Evolutionary conservation across 208 protist species (phyloP).

Genomic region (Trypanosoma conorhini): DNA sequence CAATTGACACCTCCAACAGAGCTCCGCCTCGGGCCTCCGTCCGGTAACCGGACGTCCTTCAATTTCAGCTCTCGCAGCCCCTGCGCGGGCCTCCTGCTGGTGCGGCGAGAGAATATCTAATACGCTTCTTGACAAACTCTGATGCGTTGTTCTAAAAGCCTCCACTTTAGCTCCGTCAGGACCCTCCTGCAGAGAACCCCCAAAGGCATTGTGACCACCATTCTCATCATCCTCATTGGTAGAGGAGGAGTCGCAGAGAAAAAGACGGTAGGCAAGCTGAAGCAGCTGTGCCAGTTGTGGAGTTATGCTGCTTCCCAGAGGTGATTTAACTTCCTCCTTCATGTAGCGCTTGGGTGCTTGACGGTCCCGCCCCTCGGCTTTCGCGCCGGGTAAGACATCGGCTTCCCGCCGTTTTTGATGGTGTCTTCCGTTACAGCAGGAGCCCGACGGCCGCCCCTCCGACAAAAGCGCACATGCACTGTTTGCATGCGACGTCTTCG

Average conservation of each 20-base stretch:
- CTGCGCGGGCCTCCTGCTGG: neutral
- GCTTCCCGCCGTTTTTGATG: neutral
- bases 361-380: neutral
- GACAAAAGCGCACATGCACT: neutral
- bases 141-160: neutral
- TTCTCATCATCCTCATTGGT: neutral
- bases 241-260: neutral
- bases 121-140: slow-evolving; percentile 17
- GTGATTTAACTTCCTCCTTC: neutral
- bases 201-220: neutral
- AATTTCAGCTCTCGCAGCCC: neutral
- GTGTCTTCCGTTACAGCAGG: neutral
- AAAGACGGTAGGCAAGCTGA: slow-evolving; percentile 6
- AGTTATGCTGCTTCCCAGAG: neutral
- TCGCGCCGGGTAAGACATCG: neutral
- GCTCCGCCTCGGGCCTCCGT: neutral
- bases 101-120: slow-evolving; percentile 18
- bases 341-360: neutral
- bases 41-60: neutral
- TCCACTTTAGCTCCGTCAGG: neutral
- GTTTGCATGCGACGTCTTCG: neutral
- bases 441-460: neutral
- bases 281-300: slow-evolving; percentile 11
- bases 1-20: slow-evolving; percentile 27
- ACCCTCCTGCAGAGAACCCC: neutral